Evolutionary conservation across 208 protist genomes (phyloP).

Genomic region (Trichomonas vaginalis): DNA sequence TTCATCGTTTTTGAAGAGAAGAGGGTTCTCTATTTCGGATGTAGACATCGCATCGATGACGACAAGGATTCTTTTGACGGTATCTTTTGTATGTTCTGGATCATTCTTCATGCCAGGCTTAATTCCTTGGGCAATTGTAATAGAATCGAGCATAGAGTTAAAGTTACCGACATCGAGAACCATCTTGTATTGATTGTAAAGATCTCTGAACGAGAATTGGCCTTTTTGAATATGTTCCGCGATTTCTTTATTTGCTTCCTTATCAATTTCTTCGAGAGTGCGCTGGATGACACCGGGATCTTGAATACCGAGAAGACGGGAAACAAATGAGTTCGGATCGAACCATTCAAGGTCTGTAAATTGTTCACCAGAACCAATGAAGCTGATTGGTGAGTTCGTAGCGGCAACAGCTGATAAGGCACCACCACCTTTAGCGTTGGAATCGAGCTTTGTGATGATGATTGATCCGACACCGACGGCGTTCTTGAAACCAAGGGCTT

Average conservation of each 20-base stretch:
- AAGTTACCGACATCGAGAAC: conserved; percentile 16
- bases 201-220: conserved; percentile 34
- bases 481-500: conserved; percentile 49
- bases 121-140: not conserved
- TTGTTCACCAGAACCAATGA: conserved; percentile 90
- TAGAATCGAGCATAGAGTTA: not conserved
- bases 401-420: conserved; percentile 66
- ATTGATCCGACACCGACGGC: conserved; percentile 76
- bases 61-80: not conserved
- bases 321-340: conserved; percentile 46
- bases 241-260: conserved; percentile 29
- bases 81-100: not conserved
- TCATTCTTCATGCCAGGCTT: not conserved
- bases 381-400: conserved; percentile 85
- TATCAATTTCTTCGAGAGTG: conserved; percentile 27
- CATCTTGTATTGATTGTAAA: conserved; percentile 37
- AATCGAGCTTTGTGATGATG: conserved; percentile 97
- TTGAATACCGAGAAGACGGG: conserved; percentile 63
- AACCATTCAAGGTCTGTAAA: conserved; percentile 81
- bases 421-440: conserved; percentile 92
- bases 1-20: not conserved
- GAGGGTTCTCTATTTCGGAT: not conserved
- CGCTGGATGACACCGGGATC: conserved; percentile 55
- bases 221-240: conserved; percentile 31
- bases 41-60: not conserved